Conservation (phyloP, 2,329 filamentous ascomycete genomes). For the Didymella exigua region DNA sequence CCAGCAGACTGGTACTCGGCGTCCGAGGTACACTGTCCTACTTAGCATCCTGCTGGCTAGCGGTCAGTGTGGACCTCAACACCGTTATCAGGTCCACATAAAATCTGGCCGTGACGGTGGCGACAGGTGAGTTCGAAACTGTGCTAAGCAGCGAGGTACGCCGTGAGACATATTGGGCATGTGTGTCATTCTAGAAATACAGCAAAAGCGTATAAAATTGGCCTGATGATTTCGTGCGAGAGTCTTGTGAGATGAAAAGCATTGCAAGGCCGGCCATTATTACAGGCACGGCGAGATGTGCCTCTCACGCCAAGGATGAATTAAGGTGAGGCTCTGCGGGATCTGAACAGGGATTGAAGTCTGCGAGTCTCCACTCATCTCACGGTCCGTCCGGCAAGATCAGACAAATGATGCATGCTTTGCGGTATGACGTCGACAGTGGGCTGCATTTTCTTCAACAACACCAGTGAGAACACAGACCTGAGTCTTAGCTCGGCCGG, state of each 20-base stretch:
- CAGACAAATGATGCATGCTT: constrained; percentile 15
- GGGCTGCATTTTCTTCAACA: not conserved
- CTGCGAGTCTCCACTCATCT: constrained; percentile 1
- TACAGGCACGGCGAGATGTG: not conserved
- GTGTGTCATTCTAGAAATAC: not conserved
- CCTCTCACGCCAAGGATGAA: constrained; percentile 3
- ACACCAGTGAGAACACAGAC: not conserved
- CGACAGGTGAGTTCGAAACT: constrained; percentile 9
- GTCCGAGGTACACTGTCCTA: constrained; percentile 1
- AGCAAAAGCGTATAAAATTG: not conserved
- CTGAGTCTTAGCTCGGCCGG: constrained; percentile 5
- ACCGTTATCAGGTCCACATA: constrained; percentile 14
- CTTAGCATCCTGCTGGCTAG: constrained; percentile 7
- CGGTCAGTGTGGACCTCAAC: constrained; percentile 15
- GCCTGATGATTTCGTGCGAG: not conserved
- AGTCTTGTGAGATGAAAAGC: not conserved
- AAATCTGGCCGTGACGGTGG: constrained; percentile 14
- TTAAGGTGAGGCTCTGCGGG: constrained; percentile 21
- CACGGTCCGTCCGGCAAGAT: constrained; percentile 15
- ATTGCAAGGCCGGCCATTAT: not conserved
- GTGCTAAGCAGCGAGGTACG: not conserved
- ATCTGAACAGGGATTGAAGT: constrained; percentile 13
- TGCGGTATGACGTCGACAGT: constrained; percentile 14
- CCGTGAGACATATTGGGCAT: not conserved
- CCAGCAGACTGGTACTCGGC: constrained; percentile 12